A percentile compares a stretch with the other conserved stretches of the same genome.
phyloP scores from a whole-genome alignment of 805 yeast genomes.

The Candida ficus region DNA sequence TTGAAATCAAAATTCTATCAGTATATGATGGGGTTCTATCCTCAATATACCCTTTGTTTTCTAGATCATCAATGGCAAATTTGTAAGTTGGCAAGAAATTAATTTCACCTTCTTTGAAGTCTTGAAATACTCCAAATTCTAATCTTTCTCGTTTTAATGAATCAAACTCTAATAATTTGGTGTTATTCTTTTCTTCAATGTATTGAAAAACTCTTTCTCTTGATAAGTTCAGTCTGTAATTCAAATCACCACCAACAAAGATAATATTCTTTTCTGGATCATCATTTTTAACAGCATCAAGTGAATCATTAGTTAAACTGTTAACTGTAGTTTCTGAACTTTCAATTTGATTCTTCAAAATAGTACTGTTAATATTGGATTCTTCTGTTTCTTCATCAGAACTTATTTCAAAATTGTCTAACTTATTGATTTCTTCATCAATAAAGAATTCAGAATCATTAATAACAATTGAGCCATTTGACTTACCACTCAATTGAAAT shows the following conservation, averaged over 20 bases:
- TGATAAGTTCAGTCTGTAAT: constrained; percentile 39
- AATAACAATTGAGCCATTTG: constrained; percentile 16
- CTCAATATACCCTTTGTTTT: constrained; percentile 23
- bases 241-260: constrained; percentile 49
- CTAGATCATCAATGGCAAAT: constrained; percentile 19
- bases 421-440: constrained; percentile 22
- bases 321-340: constrained; percentile 1
- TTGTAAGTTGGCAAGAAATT: constrained; percentile 54
- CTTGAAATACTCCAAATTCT: constrained; percentile 25
- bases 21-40: constrained; percentile 53
- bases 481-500: constrained; percentile 21
- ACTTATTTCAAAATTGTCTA: constrained; percentile 12
- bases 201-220: constrained; percentile 26
- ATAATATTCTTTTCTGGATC: constrained; percentile 14
- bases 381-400: constrained; percentile 11
- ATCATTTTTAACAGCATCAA: background rate
- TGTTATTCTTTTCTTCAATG: constrained; percentile 27
- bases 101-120: constrained; percentile 44
- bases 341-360: background rate
- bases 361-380: background rate
- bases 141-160: constrained; percentile 35
- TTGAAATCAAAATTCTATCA: constrained; percentile 45
- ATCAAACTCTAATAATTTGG: constrained; percentile 37
- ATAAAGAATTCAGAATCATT: constrained; percentile 18
- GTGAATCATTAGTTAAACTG: background rate